phyloP scores from a whole-genome alignment of 2,329 filamentous ascomycete genomes.

The Ophiostoma piceae region DNA sequence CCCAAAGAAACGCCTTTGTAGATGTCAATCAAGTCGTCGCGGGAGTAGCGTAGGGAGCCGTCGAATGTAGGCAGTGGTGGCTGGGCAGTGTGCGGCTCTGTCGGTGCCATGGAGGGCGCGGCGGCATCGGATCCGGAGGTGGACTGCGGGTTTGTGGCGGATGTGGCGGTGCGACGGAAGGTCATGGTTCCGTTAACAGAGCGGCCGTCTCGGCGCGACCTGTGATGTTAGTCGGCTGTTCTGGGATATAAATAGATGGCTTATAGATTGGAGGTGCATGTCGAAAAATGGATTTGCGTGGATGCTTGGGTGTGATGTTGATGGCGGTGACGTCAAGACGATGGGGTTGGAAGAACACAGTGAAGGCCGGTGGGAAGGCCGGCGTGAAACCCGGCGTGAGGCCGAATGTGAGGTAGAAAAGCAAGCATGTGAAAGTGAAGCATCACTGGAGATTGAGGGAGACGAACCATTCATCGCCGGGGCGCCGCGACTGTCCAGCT shows the following conservation, averaged over 20 bases:
- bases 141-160: constrained; percentile 36
- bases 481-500: constrained; percentile 64
- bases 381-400: too few species aligned
- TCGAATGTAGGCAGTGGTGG: constrained; percentile 41
- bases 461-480: constrained; percentile 36
- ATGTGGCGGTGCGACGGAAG: constrained; percentile 57
- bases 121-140: constrained; percentile 25
- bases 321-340: neutral
- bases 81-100: constrained; percentile 32
- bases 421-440: neutral
- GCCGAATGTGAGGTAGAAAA: too few species aligned
- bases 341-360: neutral
- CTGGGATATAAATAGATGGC: neutral
- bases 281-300: neutral
- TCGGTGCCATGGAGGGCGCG: constrained; percentile 27
- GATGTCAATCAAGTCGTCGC: constrained; percentile 72
- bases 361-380: neutral
- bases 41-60: constrained; percentile 62
- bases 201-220: constrained; percentile 55
- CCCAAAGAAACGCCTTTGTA: constrained; percentile 51
- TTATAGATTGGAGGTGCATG: neutral
- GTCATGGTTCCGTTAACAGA: constrained; percentile 59
- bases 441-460: neutral
- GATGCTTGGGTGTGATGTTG: neutral
- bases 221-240: constrained; percentile 30